Conservation (phyloP, 768 basidiomycete genomes). For the Tylopilus rubrobrunneus region DNA sequence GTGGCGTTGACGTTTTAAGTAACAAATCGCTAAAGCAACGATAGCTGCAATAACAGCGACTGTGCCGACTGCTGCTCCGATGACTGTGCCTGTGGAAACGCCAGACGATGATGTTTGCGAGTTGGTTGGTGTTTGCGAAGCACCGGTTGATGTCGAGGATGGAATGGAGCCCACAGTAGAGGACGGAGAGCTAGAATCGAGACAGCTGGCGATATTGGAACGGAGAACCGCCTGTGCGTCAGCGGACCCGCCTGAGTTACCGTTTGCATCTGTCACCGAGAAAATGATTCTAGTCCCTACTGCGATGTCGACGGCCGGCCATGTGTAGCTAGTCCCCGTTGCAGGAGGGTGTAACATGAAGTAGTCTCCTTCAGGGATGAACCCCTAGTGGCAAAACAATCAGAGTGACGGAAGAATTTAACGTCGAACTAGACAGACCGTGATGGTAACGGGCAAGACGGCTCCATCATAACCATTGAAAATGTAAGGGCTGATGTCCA, state of each 20-base stretch:
- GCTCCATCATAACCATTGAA: conserved; percentile 46
- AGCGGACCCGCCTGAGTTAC: conserved; percentile 58
- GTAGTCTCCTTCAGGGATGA: conserved; percentile 59
- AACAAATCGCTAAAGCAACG: conserved; percentile 50
- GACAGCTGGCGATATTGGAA: conserved; percentile 48
- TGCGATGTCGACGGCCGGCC: conserved; percentile 54
- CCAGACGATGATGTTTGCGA: conserved; percentile 19
- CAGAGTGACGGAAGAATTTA: neutral
- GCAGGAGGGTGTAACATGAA: conserved; percentile 43
- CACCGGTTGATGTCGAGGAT: conserved; percentile 17
- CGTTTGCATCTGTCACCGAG: conserved; percentile 47
- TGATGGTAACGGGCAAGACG: conserved; percentile 50
- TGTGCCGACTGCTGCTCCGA: conserved; percentile 46
- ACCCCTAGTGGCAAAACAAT: conserved; percentile 36
- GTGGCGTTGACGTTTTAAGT: conserved; percentile 34
- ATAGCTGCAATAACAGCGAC: conserved; percentile 51
- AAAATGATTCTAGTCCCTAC: conserved; percentile 60
- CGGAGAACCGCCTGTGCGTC: conserved; percentile 44
- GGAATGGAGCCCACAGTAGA: conserved; percentile 36
- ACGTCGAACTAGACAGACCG: conserved; percentile 33
- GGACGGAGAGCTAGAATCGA: conserved; percentile 50
- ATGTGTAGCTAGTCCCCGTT: conserved; percentile 38
- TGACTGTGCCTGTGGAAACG: conserved; percentile 44
- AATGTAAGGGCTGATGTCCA: conserved; percentile 37
- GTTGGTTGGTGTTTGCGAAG: conserved; percentile 18